Evolutionary conservation across 306 rosid species (phyloP).

Genomic region (Parietaria judaica): DNA sequence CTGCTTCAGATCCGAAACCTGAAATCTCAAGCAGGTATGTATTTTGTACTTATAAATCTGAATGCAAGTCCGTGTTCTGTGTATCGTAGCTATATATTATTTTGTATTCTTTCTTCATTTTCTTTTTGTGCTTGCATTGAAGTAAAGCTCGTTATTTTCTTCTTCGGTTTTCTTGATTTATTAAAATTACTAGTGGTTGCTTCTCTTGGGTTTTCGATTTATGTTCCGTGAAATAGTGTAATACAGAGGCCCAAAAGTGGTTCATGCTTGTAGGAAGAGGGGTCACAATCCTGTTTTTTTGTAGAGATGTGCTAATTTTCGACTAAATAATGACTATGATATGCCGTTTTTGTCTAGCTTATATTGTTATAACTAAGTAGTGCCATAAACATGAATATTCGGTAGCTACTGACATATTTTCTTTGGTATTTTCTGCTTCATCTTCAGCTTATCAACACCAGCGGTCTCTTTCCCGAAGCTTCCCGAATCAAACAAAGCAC

Average conservation of each 20-base stretch:
- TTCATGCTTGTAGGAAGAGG: too few relatives aligned
- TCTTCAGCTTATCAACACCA: slow-evolving; percentile 43
- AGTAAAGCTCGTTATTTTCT: not conserved
- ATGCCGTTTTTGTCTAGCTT: too few relatives aligned
- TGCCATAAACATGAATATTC: not conserved
- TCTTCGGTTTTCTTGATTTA: not conserved
- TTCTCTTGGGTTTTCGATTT: not conserved
- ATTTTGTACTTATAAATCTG: not conserved
- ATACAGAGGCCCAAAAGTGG: too few relatives aligned
- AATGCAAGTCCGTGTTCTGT: not conserved
- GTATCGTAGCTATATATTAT: not conserved
- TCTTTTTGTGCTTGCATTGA: too few relatives aligned
- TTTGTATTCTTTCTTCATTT: too few relatives aligned
- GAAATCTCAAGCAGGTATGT: slow-evolving; percentile 56
- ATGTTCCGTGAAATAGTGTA: too few relatives aligned
- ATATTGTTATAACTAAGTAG: not conserved
- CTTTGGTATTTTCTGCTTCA: not conserved
- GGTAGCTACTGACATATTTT: not conserved
- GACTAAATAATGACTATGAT: too few relatives aligned
- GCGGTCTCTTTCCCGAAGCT: slow-evolving; percentile 25
- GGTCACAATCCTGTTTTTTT: too few relatives aligned
- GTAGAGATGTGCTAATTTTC: too few relatives aligned
- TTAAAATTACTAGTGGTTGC: not conserved
- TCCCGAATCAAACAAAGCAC: slow-evolving; percentile 30
- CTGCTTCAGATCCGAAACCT: slow-evolving; percentile 28